Percentiles rank a stretch among this genome's conserved stretches.
Conservation (phyloP, 2,329 filamentous ascomycete species). For the Monosporascus ibericus region DNA sequence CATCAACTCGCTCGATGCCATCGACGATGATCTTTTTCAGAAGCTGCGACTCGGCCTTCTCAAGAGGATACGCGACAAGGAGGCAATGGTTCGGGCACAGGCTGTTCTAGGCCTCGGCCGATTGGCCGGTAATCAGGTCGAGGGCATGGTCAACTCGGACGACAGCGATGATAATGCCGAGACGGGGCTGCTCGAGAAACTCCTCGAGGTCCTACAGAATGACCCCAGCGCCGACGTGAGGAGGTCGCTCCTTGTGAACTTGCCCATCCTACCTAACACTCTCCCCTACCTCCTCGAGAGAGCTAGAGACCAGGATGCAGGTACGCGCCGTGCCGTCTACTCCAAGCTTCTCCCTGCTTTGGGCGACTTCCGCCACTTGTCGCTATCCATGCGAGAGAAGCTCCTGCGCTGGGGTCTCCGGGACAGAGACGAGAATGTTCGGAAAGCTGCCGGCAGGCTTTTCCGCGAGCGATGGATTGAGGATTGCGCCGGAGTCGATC, state of each 20-base stretch:
- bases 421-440: constrained; percentile 89
- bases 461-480: constrained; percentile 98
- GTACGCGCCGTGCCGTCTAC: constrained; percentile 80
- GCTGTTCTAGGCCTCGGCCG: constrained; percentile 86
- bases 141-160: constrained; percentile 63
- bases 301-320: constrained; percentile 80
- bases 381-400: constrained; percentile 91
- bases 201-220: constrained; percentile 84
- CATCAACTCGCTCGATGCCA: constrained; percentile 84
- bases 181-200: constrained; percentile 70
- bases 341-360: constrained; percentile 79
- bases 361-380: constrained; percentile 90
- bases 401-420: constrained; percentile 89
- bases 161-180: constrained; percentile 63
- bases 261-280: constrained; percentile 78
- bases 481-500: constrained; percentile 70
- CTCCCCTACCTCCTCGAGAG: constrained; percentile 85
- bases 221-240: constrained; percentile 92
- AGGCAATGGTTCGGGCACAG: constrained; percentile 85
- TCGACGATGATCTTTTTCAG: constrained; percentile 88
- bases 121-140: constrained; percentile 71
- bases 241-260: constrained; percentile 78
- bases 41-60: constrained; percentile 72
- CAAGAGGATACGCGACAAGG: constrained; percentile 87
- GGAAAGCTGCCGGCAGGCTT: constrained; percentile 81